Base-by-base conservation (phyloP, 805 yeast species). In the Lipomyces sp. region DNA sequence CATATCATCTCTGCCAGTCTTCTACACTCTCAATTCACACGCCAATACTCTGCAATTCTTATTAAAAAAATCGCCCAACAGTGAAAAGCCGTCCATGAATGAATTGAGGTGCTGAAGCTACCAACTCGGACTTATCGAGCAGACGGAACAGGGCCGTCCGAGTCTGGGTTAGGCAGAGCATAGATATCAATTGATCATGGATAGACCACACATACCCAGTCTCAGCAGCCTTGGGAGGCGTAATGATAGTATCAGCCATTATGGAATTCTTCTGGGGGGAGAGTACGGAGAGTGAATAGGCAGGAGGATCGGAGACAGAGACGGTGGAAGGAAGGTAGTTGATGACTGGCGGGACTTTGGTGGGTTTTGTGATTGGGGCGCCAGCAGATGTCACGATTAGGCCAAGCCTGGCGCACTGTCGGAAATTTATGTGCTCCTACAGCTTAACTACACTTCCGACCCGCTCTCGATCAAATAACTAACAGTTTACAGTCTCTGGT, bases 231-330 rank as follows among this genome's bases (percentile, higher is more conserved):
- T 30, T 30, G 30, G 59, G 34, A 37, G 34, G 33, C 18, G 70
- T 29, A 45, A 66, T 66, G 62, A 66, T 66, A n/a, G 70, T 66
- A 59, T 66, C 70, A 33, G 70, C 64, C 70, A 66, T 66, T 39
- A 61, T 35, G 59, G 30, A 33, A 32, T 53, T 42, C 42, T 15
- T 32, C 24, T 34, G 62, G 51, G 39, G 24, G 24, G 24, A 24
- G 24, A 24, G 56, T 45, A 48, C 34, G 24, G 59, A 45, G 35
- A 55, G 61, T 45, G 50, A 45, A 34, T 15, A 53, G 42, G 39
- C 37, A 60, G 54, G 37, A 39, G 62, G 13, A 50, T 15, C 39
- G 62, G 32, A n/a, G 45, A 32, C 45, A 15, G 1, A 24, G 60
- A 30, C 1, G 29, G 18, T 37, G 32, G 6, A 33, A 50, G 39